phyloP scores from a whole-genome alignment of 2,329 filamentous ascomycete genomes.

The Fonsecaea multimorphosa region DNA sequence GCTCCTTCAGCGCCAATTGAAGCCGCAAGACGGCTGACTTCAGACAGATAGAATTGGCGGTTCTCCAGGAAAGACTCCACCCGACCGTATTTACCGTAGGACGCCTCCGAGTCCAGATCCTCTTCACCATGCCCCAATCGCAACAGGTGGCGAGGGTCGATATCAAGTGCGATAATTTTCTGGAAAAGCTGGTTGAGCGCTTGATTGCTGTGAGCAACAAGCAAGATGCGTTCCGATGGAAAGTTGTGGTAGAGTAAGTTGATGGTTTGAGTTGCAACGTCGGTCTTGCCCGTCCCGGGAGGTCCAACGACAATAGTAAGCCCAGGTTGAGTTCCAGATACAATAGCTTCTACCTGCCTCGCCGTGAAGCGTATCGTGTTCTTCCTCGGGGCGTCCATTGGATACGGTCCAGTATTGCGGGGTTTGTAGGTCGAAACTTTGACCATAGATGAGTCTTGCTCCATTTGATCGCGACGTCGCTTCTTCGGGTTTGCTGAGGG shows the following conservation, averaged over 20 bases:
- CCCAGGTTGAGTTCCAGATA: conserved; percentile 91
- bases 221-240: conserved; percentile 84
- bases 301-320: conserved; percentile 93
- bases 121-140: conserved; percentile 95
- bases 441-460: conserved; percentile 68
- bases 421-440: conserved; percentile 90
- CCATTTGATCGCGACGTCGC: conserved; percentile 76
- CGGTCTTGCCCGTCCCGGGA: conserved; percentile 97
- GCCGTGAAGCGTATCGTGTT: conserved; percentile 90
- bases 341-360: conserved; percentile 88
- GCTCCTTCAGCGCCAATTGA: conserved; percentile 88
- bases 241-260: conserved; percentile 99
- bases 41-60: conserved; percentile 74
- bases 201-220: conserved; percentile 97
- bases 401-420: conserved; percentile 87
- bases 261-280: conserved; percentile 97
- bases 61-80: conserved; percentile 96
- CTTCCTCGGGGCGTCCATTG: conserved; percentile 77
- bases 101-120: conserved; percentile 82
- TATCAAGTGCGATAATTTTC: conserved; percentile 95
- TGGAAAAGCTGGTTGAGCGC: conserved; percentile 96
- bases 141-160: conserved; percentile 91
- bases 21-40: conserved; percentile 83
- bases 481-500: conserved; percentile 74
- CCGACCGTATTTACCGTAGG: conserved; percentile 90